Base-by-base conservation (phyloP, 2,329 filamentous ascomycete species). In the Neocucurbitaria cava region DNA sequence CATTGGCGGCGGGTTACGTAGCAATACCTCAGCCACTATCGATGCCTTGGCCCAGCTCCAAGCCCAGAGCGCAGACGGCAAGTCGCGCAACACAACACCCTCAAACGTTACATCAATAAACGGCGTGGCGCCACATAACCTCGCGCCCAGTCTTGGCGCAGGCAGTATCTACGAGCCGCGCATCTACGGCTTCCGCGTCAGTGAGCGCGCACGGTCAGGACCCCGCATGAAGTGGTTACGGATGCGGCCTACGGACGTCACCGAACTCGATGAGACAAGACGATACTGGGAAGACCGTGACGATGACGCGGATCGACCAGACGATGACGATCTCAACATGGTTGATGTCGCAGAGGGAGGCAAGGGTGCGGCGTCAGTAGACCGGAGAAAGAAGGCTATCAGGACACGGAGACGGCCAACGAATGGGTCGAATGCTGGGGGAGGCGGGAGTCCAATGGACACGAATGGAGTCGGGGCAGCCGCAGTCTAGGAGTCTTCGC, bases 201-300 rank as follows among this genome's bases (percentile, higher is more conserved):
- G 91, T 17, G 95, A 98, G 77, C 84, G 93, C 53, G 91, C 95
- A 38, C 87, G 90, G 64, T 92, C 91, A 21, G 95, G 95, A 0
- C 95, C 95, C 11, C 85, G 95, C 57, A 99, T 99, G 95, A 92
- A 93, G 74, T 99, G 95, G 95, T 80, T 99, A 66, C 87, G 95
- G 64, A 88, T 89, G 77, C 89, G 92, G 72, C 95, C 95, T 0
- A 81, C 82, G 13, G 87, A 96, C 69, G 82, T 96, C 50, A 87
- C 83, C 39, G 90, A 96, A 66, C 81, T 98, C 45, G 92, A 99
- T 71, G 95, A 99, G 78, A 77, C 77, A 56, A 70, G 72, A 51
- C 67, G 77, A 40, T 82, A 76, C 46, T 76, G 77, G 69, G 77
- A 79, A 21, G 75, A 74, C 8, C 70, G 60, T 59, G 71, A 51